Evolutionary conservation across 2,329 filamentous ascomycete genomes (phyloP).

Genomic region (Monosporascus ibericus): DNA sequence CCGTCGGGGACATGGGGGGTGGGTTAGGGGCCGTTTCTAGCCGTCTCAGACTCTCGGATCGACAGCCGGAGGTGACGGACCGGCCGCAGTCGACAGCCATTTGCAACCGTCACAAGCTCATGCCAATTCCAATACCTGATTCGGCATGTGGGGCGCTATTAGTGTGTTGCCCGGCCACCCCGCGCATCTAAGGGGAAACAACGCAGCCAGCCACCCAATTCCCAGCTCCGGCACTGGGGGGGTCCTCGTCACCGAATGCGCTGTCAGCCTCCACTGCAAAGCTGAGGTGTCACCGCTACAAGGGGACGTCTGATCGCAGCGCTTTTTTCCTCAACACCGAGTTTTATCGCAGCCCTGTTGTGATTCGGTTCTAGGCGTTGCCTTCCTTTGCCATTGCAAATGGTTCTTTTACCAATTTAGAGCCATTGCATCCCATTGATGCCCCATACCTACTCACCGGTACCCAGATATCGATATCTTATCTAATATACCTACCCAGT

Average conservation of each 20-base stretch:
- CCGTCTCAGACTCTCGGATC: background rate
- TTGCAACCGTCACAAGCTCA: too few species aligned
- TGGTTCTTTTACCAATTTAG: conserved; percentile 1
- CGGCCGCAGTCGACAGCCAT: background rate
- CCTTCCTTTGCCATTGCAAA: conserved; percentile 1
- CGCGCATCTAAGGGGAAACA: background rate
- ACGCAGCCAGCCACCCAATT: background rate
- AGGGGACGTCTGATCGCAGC: too few species aligned
- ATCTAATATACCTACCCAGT: background rate
- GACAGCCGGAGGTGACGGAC: background rate
- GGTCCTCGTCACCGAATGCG: conserved; percentile 5
- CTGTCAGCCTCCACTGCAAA: conserved; percentile 8
- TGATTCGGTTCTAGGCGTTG: conserved; percentile 1
- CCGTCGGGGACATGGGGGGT: too few species aligned
- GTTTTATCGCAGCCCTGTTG: background rate
- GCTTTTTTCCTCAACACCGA: background rate
- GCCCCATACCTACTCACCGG: background rate
- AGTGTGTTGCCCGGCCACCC: background rate
- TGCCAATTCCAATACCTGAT: background rate
- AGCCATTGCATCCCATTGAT: conserved; percentile 3
- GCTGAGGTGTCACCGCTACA: background rate
- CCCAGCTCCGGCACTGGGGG: conserved; percentile 6
- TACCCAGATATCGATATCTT: conserved; percentile 4
- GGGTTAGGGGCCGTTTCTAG: background rate
- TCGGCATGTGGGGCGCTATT: background rate